Conservation (phyloP, 1,284 basidiomycete genomes). For the Ustilago shanxiensis region DNA sequence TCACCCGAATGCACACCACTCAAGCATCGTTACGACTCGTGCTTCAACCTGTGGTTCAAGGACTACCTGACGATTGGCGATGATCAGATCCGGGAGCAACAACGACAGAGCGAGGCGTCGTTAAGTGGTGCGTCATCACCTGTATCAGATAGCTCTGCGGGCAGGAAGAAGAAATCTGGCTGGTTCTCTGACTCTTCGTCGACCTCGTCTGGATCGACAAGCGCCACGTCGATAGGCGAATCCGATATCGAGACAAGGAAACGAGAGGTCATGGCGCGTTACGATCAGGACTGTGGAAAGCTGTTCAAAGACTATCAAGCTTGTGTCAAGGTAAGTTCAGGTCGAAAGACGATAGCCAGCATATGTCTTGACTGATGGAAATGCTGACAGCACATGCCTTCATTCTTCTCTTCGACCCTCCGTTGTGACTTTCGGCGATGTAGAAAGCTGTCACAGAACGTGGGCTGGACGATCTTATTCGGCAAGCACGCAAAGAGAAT, state of each 20-base stretch:
- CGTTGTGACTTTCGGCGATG: not conserved
- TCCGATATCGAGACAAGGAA: slow-evolving; percentile 34
- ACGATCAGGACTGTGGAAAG: slow-evolving; percentile 83
- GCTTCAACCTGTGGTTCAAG: slow-evolving; percentile 97
- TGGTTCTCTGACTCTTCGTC: slow-evolving; percentile 40
- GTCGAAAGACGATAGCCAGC: not conserved
- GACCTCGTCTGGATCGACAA: slow-evolving; percentile 19
- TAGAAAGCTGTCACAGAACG: slow-evolving; percentile 86
- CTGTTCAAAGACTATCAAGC: slow-evolving; percentile 82
- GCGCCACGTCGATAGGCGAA: slow-evolving; percentile 24
- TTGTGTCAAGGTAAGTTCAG: slow-evolving; percentile 79
- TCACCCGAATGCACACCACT: slow-evolving; percentile 86
- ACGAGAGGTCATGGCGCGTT: slow-evolving; percentile 70
- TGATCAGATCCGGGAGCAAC: slow-evolving; percentile 61
- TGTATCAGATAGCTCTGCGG: not conserved
- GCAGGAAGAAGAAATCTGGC: slow-evolving; percentile 34
- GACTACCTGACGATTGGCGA: slow-evolving; percentile 77
- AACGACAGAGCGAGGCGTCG: slow-evolving; percentile 71
- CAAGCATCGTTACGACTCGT: slow-evolving; percentile 89
- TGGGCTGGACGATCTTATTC: slow-evolving; percentile 80
- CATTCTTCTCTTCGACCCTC: not conserved
- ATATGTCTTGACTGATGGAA: not conserved
- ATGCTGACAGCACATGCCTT: not conserved
- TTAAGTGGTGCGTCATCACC: slow-evolving; percentile 10
- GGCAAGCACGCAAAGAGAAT: slow-evolving; percentile 77